Evolutionary conservation across 768 basidiomycete genomes (phyloP).

Genomic region (Hygrocybe coccinea): DNA sequence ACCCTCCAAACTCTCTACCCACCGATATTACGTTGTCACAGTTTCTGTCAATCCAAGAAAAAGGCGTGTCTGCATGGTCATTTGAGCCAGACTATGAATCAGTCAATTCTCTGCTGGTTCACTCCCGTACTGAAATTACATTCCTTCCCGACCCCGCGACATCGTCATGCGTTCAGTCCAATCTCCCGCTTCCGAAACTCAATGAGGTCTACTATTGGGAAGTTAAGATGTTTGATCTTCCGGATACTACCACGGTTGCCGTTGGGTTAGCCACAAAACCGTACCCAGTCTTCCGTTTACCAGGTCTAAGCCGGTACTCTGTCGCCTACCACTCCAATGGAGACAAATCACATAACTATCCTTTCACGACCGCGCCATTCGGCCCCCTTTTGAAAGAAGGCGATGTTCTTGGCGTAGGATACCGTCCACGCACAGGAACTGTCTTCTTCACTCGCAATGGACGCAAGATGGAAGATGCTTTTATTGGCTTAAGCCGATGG

Average conservation of each 20-base stretch:
- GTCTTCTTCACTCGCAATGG: constrained; percentile 99
- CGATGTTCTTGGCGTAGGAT: constrained; percentile 93
- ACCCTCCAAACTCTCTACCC: constrained; percentile 92
- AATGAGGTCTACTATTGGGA: constrained; percentile 99
- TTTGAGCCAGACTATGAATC: constrained; percentile 99
- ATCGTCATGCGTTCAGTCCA: constrained; percentile 92
- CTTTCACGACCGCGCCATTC: constrained; percentile 81
- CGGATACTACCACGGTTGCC: constrained; percentile 78
- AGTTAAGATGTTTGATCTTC: constrained; percentile 98
- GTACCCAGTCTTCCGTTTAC: constrained; percentile 89
- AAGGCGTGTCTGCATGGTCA: constrained; percentile 98
- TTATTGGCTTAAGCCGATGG: constrained; percentile 79
- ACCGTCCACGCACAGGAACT: constrained; percentile 91
- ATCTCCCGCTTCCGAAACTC: constrained; percentile 91
- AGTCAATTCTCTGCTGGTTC: constrained; percentile 86
- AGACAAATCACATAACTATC: constrained; percentile 96
- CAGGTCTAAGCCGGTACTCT: constrained; percentile 80
- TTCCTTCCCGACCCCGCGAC: constrained; percentile 96
- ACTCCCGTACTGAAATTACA: constrained; percentile 93
- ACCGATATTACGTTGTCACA: constrained; percentile 98
- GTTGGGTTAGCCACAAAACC: constrained; percentile 96
- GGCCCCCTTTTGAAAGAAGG: constrained; percentile 86
- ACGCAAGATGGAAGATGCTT: constrained; percentile 94
- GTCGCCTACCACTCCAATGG: constrained; percentile 95
- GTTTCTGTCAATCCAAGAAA: constrained; percentile 98